A percentile compares a stretch with the other conserved stretches of the same genome.
These are phyloP conservation scores for Ceratobasidium sp. DNA, from an alignment of 1,284 basidiomycete genomes.

Conservation along the genomic window DNA sequence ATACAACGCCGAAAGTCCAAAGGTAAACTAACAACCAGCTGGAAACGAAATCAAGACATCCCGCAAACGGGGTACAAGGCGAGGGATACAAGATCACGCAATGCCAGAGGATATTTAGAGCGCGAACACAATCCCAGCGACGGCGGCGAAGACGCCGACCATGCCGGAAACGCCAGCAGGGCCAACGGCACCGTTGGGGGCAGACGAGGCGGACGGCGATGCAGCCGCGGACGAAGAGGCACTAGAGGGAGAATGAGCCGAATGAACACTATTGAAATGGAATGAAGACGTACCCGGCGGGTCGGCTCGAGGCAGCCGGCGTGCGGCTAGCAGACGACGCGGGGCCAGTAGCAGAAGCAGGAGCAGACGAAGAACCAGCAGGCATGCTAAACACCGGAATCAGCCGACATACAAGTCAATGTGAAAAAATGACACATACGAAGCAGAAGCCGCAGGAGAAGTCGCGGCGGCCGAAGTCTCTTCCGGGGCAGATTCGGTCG, in stretches of 20 bases:
- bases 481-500: neutral
- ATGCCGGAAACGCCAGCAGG: conserved; percentile 9
- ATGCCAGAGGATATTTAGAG: conserved; percentile 10
- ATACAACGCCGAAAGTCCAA: conserved; percentile 15
- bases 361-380: neutral
- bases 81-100: neutral
- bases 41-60: neutral
- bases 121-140: conserved; percentile 33
- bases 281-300: conserved; percentile 6
- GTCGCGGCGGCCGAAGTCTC: no score
- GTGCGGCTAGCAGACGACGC: neutral
- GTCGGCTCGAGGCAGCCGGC: conserved; percentile 9
- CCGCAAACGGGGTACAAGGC: conserved; percentile 11
- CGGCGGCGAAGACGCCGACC: conserved; percentile 25
- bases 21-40: conserved; percentile 19
- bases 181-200: conserved; percentile 19
- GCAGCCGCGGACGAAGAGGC: conserved; percentile 1
- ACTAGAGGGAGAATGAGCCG: neutral
- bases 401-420: conserved; percentile 29
- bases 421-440: neutral
- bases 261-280: neutral
- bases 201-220: neutral
- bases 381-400: conserved; percentile 14
- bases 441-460: no score
- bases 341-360: neutral